These are phyloP conservation scores for Yarrowia sp. DNA, from an alignment of 805 yeast species.

Conservation along the genomic window DNA sequence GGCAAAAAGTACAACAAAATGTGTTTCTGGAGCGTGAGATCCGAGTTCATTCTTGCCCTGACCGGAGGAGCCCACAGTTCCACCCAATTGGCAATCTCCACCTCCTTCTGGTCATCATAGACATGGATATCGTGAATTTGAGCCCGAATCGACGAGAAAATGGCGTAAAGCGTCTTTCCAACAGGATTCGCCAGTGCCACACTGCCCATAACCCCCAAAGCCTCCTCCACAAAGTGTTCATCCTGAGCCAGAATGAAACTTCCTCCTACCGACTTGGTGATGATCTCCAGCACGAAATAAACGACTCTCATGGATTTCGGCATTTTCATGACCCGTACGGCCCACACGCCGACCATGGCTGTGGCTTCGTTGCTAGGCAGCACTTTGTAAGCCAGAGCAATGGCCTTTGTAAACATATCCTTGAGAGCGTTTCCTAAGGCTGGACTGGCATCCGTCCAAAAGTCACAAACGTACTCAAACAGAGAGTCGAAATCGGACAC, in stretches of 20 bases:
- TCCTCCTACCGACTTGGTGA: conserved; percentile 51
- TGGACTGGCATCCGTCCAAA: conserved; percentile 68
- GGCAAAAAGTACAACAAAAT: conserved; percentile 63
- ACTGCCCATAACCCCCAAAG: conserved; percentile 53
- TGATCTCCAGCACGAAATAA: conserved; percentile 57
- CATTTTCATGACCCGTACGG: conserved; percentile 44
- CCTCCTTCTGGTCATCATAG: conserved; percentile 2
- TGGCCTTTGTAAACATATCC: conserved; percentile 56
- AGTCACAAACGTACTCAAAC: conserved; percentile 54
- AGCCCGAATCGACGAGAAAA: conserved; percentile 28
- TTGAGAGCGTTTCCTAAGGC: conserved; percentile 68
- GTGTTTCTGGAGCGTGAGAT: conserved; percentile 43
- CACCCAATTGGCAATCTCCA: conserved; percentile 45
- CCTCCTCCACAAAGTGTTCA: conserved; percentile 48
- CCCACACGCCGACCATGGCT: conserved; percentile 44
- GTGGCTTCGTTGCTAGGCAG: conserved; percentile 29
- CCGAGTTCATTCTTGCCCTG: conserved; percentile 38
- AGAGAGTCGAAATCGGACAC: conserved; percentile 32
- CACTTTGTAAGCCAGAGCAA: conserved; percentile 43
- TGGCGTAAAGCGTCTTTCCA: conserved; percentile 34
- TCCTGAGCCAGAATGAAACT: conserved; percentile 44
- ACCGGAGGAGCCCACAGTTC: conserved; percentile 50
- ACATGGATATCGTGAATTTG: conserved; percentile 1
- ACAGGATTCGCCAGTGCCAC: conserved; percentile 62
- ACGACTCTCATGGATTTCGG: conserved; percentile 56